Evolutionary conservation across 176 grass and related monocot species (phyloP).

Genomic region (Oryza meridionalis): DNA sequence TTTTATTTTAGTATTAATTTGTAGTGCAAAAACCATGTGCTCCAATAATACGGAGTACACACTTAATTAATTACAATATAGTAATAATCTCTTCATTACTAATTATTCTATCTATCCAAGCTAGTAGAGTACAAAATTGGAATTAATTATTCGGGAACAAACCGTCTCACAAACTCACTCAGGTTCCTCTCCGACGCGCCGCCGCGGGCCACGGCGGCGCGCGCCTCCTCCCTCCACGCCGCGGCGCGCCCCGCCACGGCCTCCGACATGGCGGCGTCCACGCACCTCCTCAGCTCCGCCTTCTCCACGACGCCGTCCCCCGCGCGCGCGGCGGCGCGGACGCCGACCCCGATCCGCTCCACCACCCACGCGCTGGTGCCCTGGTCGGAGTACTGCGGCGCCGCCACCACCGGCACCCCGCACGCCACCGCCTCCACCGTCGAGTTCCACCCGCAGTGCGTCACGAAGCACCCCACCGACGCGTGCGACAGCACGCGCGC

Average conservation of each 20-base stretch:
- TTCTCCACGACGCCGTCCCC: conserved; percentile 46
- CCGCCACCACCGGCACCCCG: conserved; percentile 61
- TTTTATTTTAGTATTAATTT: background rate
- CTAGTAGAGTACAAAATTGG: background rate
- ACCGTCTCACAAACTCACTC: conserved; percentile 31
- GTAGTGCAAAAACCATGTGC: background rate
- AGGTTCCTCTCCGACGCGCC: conserved; percentile 45
- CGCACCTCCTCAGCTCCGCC: conserved; percentile 55
- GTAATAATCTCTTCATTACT: background rate
- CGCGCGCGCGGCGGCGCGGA: conserved; percentile 41
- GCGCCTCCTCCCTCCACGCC: conserved; percentile 51
- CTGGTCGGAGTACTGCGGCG: conserved; percentile 77
- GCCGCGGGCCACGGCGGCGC: conserved; percentile 29
- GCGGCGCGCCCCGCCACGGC: conserved; percentile 32
- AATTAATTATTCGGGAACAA: background rate
- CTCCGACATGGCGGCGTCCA: conserved; percentile 41
- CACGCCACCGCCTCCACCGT: conserved; percentile 45
- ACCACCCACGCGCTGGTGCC: conserved; percentile 67
- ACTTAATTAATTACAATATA: background rate
- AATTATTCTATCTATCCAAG: background rate
- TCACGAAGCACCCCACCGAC: conserved; percentile 68
- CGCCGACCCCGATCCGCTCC: conserved; percentile 55
- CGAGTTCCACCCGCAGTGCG: conserved; percentile 68
- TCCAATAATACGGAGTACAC: background rate
- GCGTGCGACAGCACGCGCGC: conserved; percentile 65